Percentiles rank a stretch among this genome's conserved stretches.
Evolutionary conservation across 2,329 filamentous ascomycete species (phyloP).

Genomic region (Cercospora zeae-maydis): DNA sequence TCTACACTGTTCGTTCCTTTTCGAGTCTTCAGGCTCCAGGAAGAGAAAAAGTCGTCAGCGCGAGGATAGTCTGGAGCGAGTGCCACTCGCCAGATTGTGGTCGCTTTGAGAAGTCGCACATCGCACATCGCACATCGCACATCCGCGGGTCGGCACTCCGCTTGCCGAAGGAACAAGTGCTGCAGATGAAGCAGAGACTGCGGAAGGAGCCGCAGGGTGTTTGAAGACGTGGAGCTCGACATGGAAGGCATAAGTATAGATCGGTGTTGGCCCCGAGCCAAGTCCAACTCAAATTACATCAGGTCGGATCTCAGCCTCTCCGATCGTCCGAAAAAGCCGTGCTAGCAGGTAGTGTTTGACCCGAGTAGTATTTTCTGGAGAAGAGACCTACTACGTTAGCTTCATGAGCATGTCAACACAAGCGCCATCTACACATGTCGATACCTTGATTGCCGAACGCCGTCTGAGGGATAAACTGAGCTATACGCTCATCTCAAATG

Average conservation of each 20-base stretch:
- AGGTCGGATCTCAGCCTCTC: neutral
- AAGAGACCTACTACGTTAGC: neutral
- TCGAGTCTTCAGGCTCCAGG: neutral
- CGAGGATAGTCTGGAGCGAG: neutral
- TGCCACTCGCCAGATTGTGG: neutral
- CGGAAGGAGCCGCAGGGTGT: neutral
- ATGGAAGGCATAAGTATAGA: neutral
- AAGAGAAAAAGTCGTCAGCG: neutral
- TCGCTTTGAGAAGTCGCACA: neutral
- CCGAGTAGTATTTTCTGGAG: neutral
- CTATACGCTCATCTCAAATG: neutral
- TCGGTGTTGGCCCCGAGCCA: neutral
- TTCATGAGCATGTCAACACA: neutral
- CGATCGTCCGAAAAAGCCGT: neutral
- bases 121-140: neutral
- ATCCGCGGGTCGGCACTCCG: neutral
- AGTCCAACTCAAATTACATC: neutral
- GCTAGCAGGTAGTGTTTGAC: neutral
- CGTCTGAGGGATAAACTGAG: neutral
- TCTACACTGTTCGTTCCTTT: too few relatives aligned
- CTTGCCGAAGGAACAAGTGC: neutral
- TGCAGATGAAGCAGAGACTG: neutral
- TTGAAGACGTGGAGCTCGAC: neutral
- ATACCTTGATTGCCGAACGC: too few relatives aligned
- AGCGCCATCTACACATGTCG: neutral